Evolutionary conservation across 1,284 basidiomycete genomes (phyloP).

Genomic region (Gomphus bonarii): DNA sequence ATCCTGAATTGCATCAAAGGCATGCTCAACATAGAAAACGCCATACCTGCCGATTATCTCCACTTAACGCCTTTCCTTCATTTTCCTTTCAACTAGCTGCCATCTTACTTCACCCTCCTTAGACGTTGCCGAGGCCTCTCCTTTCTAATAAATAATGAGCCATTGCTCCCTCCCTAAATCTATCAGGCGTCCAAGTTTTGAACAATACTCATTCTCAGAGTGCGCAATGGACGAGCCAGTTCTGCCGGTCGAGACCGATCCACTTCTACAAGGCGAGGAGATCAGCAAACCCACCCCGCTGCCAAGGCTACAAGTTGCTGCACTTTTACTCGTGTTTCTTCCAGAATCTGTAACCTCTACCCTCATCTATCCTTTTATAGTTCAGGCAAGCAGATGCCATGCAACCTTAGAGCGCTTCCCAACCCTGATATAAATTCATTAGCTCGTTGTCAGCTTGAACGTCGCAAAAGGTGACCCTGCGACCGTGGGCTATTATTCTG

Average conservation of each 20-base stretch:
- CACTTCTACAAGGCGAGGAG: not conserved
- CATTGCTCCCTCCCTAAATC: not conserved
- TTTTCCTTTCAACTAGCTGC: not conserved
- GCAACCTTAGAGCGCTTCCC: not conserved
- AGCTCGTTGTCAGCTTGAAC: constrained; percentile 6
- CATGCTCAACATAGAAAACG: not conserved
- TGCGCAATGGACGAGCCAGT: not conserved
- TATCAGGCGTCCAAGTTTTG: not conserved
- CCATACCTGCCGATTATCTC: not conserved
- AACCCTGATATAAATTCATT: not conserved
- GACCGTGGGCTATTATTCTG: constrained; percentile 25
- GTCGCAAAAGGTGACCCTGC: constrained; percentile 13
- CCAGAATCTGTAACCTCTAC: constrained; percentile 10
- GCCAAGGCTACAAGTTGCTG: constrained; percentile 9
- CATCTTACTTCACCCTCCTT: not conserved
- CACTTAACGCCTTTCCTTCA: not conserved
- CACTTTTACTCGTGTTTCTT: constrained; percentile 6
- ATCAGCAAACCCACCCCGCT: constrained; percentile 2
- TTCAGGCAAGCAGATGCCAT: constrained; percentile 1
- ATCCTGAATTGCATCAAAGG: not conserved
- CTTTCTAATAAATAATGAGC: not conserved
- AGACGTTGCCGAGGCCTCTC: not conserved
- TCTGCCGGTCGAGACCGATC: not conserved
- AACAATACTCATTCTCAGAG: not conserved
- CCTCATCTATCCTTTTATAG: constrained; percentile 9